Conservation (phyloP, 2,329 filamentous ascomycete genomes). For the Ceratocystis huliohia region DNA sequence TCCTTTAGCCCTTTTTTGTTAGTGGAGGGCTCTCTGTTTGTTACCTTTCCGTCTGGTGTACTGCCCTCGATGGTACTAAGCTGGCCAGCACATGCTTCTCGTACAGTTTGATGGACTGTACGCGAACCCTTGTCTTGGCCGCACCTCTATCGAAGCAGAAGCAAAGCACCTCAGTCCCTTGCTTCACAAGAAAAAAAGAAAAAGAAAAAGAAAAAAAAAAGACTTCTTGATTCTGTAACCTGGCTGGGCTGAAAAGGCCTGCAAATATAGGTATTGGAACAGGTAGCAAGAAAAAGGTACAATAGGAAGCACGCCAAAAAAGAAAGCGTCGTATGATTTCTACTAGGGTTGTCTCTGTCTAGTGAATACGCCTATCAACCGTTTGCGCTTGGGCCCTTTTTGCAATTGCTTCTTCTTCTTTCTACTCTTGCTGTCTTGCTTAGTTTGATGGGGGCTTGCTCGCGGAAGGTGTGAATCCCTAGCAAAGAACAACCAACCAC, state of each 20-base stretch:
- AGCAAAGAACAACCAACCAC: background rate
- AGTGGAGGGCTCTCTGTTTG: background rate
- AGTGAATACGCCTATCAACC: conserved; percentile 1
- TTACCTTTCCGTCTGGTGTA: background rate
- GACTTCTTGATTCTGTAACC: no score
- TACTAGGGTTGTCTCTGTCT: background rate
- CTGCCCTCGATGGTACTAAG: background rate
- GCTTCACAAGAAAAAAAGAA: background rate
- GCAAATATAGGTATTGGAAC: no score
- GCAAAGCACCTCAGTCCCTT: background rate
- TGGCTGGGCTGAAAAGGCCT: no score
- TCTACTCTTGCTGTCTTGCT: background rate
- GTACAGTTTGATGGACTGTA: background rate
- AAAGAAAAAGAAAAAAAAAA: no score
- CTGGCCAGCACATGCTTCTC: background rate
- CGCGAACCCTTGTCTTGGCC: background rate
- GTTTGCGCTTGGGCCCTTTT: conserved; percentile 1
- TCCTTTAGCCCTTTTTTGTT: conserved; percentile 1
- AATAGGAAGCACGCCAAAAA: background rate
- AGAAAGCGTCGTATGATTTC: conserved; percentile 2
- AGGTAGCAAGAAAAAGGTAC: background rate
- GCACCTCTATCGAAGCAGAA: background rate
- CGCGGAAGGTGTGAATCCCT: background rate
- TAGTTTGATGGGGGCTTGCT: background rate
- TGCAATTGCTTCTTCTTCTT: background rate